Base-by-base conservation (phyloP, 345 rosid genomes). In the Lagerstroemia speciosa region DNA sequence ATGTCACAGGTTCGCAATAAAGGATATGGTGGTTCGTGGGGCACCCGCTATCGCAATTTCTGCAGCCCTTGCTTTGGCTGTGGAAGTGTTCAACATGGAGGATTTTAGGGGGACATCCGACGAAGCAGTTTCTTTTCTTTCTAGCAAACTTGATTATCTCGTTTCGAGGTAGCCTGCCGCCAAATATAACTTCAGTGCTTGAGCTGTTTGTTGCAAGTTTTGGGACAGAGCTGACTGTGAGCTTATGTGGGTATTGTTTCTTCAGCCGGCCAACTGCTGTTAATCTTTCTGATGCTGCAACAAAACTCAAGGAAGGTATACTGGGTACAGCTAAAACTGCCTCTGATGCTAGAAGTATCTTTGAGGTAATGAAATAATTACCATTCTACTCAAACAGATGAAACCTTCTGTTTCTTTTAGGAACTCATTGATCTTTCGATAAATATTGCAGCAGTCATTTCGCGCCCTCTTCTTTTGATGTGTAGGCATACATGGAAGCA, bases 11-110 rank as follows among this genome's bases (percentile, higher is more conserved):
- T 78, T 68, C 36, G 94, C 94, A n/a, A 89, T 93, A 69, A 85
- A 82, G 66, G 98, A 89, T 34, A 93, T 93, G 97, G 96, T 93
- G 37, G 99, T 93, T 27, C 95, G 99, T 14, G 99, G 97, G 72
- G 99, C 99, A 33, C 99, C 99, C 55, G 99, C 99, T 62, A 91
- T 91, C 66, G 99, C 99, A 26, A 89, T 93, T 64, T 85, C 99
- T 6, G 99, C 95, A 1, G 95, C 96, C 2, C 92, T 93, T 52
- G 83, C 99, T 71, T 82, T 93, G 67, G 99, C 97, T 0, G 95
- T 91, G 9, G 97, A 93, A 79, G 97, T 87, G 30, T 84, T 41
- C 72, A 76, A 79, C 78, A 82, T 89, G 55, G 70, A 71, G 72
- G 78, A 62, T 69, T 93, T 84, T 48, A 76, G 24, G 61, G 93